Evolutionary conservation across 805 yeast genomes (phyloP).

Genomic region (Ogataea minuta): DNA sequence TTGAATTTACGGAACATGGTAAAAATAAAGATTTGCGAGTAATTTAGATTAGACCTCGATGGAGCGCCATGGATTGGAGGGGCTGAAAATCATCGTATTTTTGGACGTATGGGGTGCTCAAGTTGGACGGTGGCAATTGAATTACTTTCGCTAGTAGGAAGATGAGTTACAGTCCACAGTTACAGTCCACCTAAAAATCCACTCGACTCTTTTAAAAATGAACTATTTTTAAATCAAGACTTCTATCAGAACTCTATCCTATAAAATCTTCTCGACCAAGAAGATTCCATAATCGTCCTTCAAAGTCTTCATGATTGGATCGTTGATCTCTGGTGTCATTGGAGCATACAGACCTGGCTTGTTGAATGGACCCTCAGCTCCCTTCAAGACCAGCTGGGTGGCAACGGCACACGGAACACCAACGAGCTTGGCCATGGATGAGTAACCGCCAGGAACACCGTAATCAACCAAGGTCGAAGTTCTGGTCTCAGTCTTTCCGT

Average conservation of each 20-base stretch:
- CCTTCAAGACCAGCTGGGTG: conserved; percentile 77
- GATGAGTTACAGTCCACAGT: no score
- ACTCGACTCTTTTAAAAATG: no score
- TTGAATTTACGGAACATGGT: conserved; percentile 25
- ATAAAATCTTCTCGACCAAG: conserved; percentile 81
- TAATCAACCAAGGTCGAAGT: conserved; percentile 93
- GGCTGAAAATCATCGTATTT: no score
- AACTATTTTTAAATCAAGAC: conserved; percentile 6
- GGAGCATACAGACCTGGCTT: conserved; percentile 91
- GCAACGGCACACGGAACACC: conserved; percentile 99
- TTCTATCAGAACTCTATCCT: conserved; percentile 13
- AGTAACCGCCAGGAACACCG: conserved; percentile 90
- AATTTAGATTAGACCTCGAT: conserved; percentile 3
- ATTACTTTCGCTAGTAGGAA: no score
- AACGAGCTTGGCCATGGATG: conserved; percentile 97
- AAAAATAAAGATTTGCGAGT: neutral
- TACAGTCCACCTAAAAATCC: no score
- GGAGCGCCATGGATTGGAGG: no score
- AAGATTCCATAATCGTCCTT: conserved; percentile 87
- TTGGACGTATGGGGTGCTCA: no score
- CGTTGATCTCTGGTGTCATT: conserved; percentile 83
- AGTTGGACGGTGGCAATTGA: no score
- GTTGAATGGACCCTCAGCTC: conserved; percentile 47
- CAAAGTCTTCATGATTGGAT: conserved; percentile 86
- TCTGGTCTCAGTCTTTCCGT: conserved; percentile 86